Conservation (phyloP, 2,329 filamentous ascomycete species). For the Penicillium corylophilum region DNA sequence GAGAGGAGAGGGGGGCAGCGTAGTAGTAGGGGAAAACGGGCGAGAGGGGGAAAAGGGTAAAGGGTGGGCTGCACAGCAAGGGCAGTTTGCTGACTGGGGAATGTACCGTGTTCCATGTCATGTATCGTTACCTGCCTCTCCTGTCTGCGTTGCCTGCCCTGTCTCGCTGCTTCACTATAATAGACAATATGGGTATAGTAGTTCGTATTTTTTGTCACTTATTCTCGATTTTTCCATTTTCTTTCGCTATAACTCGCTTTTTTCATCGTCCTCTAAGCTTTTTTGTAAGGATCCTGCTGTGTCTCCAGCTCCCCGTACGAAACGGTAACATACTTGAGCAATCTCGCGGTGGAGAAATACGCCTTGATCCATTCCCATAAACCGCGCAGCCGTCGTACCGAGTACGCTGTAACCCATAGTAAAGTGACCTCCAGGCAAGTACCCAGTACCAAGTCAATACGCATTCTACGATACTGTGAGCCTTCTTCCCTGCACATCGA, state of each 20-base stretch:
- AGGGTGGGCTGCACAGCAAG: constrained; percentile 29
- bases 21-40: constrained; percentile 35
- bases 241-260: neutral
- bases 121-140: too few species aligned
- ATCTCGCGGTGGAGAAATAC: constrained; percentile 17
- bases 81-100: constrained; percentile 29
- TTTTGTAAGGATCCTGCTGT: neutral
- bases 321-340: constrained; percentile 16
- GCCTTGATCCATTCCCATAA: constrained; percentile 17
- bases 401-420: constrained; percentile 17
- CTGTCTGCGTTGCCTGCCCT: too few species aligned
- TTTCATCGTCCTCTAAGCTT: neutral
- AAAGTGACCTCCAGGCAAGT: constrained; percentile 11
- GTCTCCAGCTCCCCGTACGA: neutral
- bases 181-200: neutral
- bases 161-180: too few species aligned
- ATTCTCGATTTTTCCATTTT: neutral
- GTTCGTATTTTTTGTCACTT: neutral
- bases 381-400: constrained; percentile 20
- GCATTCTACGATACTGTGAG: neutral
- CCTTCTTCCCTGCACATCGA: neutral
- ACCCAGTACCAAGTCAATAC: constrained; percentile 13
- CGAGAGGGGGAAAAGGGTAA: constrained; percentile 17
- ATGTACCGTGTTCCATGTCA: constrained; percentile 15
- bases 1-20: constrained; percentile 31